Evolutionary conservation across 169 alveolate species (phyloP).

Genomic region (Theileria annulata): DNA sequence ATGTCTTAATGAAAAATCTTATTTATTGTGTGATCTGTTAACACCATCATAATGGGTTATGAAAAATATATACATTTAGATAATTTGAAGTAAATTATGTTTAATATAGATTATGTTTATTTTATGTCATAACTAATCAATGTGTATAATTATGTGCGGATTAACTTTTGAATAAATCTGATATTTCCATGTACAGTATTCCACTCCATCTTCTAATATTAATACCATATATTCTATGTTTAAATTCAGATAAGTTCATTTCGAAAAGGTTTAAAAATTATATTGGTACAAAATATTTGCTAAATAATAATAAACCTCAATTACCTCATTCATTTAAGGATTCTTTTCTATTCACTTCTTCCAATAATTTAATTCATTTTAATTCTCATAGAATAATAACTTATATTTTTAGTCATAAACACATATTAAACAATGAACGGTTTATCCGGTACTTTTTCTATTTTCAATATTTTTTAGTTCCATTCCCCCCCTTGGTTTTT

Average conservation of each 20-base stretch:
- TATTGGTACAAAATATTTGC: background rate
- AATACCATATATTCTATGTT: background rate
- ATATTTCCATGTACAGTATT: background rate
- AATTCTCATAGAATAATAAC: background rate
- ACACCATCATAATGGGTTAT: too few relatives aligned
- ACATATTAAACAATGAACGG: conserved; percentile 48
- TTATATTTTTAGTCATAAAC: conserved; percentile 49
- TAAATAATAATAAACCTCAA: background rate
- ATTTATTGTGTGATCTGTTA: too few relatives aligned
- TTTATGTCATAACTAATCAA: too few relatives aligned
- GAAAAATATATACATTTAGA: too few relatives aligned
- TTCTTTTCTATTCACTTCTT: background rate
- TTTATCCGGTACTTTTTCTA: conserved; percentile 15
- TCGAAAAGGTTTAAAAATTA: background rate
- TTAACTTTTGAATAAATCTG: too few relatives aligned
- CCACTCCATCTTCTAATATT: background rate
- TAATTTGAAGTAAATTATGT: too few relatives aligned
- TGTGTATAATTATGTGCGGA: too few relatives aligned
- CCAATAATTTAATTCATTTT: background rate
- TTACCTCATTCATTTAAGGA: background rate
- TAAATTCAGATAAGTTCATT: background rate
- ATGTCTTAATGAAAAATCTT: too few relatives aligned
- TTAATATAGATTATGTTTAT: too few relatives aligned
- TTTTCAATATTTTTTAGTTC: background rate
- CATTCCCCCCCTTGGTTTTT: conserved; percentile 46